phyloP scores from a whole-genome alignment of 2,329 filamentous ascomycete species.

The Aspergillus calidoustus region DNA sequence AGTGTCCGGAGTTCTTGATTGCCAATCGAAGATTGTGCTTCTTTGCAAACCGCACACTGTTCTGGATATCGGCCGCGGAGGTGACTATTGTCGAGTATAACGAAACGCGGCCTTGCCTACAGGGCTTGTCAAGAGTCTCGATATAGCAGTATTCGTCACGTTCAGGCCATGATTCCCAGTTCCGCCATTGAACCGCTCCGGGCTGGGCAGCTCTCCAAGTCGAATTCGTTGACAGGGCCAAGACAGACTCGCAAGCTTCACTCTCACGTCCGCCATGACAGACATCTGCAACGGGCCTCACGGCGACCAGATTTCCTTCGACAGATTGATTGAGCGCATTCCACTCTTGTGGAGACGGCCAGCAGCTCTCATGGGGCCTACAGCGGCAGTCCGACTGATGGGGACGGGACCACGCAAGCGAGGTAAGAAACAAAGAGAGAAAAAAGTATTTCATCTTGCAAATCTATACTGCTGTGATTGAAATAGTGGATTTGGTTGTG shows the following conservation, averaged over 20 bases:
- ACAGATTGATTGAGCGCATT: slow-evolving; percentile 42
- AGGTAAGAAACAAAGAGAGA: slow-evolving; percentile 1
- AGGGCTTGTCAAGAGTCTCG: slow-evolving; percentile 30
- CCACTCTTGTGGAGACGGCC: slow-evolving; percentile 45
- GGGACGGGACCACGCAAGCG: not conserved
- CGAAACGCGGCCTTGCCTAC: slow-evolving; percentile 43
- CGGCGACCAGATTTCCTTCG: slow-evolving; percentile 41
- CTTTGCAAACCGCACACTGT: slow-evolving; percentile 43
- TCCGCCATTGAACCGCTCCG: slow-evolving; percentile 42
- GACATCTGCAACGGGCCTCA: slow-evolving; percentile 36
- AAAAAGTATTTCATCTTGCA: slow-evolving; percentile 4
- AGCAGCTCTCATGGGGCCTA: slow-evolving; percentile 39
- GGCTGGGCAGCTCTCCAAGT: slow-evolving; percentile 43
- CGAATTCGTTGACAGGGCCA: slow-evolving; percentile 30
- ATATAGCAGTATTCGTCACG: slow-evolving; percentile 44
- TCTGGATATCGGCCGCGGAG: slow-evolving; percentile 39
- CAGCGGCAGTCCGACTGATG: slow-evolving; percentile 28
- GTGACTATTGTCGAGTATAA: slow-evolving; percentile 43
- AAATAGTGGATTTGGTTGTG: not conserved
- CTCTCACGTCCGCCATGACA: slow-evolving; percentile 32
- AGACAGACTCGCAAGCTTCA: slow-evolving; percentile 15
- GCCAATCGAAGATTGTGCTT: slow-evolving; percentile 24
- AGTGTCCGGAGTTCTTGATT: slow-evolving; percentile 27
- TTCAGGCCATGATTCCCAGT: slow-evolving; percentile 47
- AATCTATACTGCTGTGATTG: not conserved